phyloP scores from a whole-genome alignment of 2,329 filamentous ascomycete species.

The Fusarium foetens region DNA sequence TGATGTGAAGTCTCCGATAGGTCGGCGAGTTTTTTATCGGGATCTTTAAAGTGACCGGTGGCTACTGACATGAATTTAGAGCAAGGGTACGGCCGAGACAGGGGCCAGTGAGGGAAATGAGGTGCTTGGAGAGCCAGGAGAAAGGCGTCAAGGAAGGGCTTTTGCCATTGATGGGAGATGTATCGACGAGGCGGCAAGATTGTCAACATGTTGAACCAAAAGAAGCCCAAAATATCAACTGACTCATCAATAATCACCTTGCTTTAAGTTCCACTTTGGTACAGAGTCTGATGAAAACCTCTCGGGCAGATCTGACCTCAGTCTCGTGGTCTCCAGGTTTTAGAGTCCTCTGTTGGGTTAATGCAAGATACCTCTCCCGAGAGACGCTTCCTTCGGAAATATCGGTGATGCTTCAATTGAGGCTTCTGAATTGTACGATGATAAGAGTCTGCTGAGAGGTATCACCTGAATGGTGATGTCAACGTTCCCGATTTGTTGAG shows the following conservation, averaged over 20 bases:
- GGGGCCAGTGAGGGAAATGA: rapidly evolving
- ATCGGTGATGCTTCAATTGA: background rate
- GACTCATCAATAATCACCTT: rapidly evolving
- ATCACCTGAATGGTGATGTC: background rate
- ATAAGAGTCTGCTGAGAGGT: rapidly evolving
- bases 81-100: rapidly evolving
- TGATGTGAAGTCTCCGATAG: background rate
- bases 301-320: rapidly evolving
- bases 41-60: background rate
- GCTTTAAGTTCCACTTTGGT: rapidly evolving
- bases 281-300: rapidly evolving
- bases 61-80: background rate
- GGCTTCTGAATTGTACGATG: rapidly evolving
- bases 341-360: rapidly evolving
- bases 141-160: background rate
- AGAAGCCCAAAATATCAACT: background rate
- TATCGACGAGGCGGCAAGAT: background rate
- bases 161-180: background rate
- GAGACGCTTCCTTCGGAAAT: rapidly evolving
- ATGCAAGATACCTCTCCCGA: rapidly evolving
- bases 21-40: background rate
- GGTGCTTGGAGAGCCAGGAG: rapidly evolving
- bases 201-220: background rate
- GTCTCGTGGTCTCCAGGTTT: rapidly evolving
- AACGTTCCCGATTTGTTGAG: rapidly evolving